Evolutionary conservation across 2,329 filamentous ascomycete genomes (phyloP).

Genomic region (Paecilomyces sp.): DNA sequence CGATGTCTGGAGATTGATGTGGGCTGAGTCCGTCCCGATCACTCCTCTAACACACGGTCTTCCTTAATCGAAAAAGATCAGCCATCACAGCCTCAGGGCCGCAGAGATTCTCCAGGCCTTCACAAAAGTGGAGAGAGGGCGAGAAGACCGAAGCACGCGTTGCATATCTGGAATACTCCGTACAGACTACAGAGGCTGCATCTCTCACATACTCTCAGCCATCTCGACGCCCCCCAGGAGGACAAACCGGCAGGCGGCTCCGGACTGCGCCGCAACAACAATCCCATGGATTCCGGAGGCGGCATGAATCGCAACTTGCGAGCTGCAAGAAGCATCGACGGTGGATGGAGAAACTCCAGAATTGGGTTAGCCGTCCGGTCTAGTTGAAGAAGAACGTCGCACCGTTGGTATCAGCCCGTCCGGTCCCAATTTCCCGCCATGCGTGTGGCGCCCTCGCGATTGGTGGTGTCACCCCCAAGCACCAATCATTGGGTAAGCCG

Average conservation of each 20-base stretch:
- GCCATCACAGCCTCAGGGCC: too few relatives aligned
- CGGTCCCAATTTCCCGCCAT: conserved; percentile 1
- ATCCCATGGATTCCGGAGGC: not conserved
- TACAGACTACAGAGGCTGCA: not conserved
- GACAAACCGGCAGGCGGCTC: not conserved
- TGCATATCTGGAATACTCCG: not conserved
- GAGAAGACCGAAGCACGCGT: not conserved
- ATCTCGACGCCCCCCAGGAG: not conserved
- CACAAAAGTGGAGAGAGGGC: too few relatives aligned
- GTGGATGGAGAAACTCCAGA: not conserved
- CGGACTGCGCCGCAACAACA: not conserved
- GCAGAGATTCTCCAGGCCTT: too few relatives aligned
- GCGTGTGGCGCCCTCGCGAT: conserved; percentile 2
- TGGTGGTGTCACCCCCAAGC: conserved; percentile 8
- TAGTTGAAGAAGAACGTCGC: not conserved
- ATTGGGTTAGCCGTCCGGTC: not conserved
- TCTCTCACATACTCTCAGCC: not conserved
- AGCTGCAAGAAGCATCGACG: not conserved
- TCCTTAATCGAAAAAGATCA: too few relatives aligned
- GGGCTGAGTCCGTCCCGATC: too few relatives aligned
- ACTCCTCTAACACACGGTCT: too few relatives aligned
- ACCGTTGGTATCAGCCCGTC: conserved; percentile 1
- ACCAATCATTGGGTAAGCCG: conserved; percentile 11
- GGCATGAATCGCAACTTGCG: not conserved
- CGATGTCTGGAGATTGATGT: too few relatives aligned